Conservation (phyloP, 176 grass and related monocot species). For the Musa acuminata region DNA sequence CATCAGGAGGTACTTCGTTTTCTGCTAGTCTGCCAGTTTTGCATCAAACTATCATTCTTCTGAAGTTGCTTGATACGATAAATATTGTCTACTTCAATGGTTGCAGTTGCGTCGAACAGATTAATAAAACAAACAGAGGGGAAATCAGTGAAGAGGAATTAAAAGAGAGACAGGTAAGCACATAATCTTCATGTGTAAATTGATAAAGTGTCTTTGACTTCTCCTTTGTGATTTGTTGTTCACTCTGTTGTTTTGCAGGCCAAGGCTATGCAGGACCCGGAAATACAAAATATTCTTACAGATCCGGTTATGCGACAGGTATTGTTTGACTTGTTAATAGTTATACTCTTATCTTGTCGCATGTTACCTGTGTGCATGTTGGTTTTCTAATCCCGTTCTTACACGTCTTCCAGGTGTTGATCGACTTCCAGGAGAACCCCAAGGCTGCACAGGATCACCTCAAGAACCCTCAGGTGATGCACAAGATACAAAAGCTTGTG, state of each 20-base stretch:
- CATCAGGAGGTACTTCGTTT: conserved; percentile 18
- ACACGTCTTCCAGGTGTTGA: conserved; percentile 36
- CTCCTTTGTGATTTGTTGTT: conserved; percentile 9
- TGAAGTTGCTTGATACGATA: background rate
- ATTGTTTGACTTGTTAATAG: background rate
- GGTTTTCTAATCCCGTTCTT: background rate
- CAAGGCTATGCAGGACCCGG: conserved; percentile 89
- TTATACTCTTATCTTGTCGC: no score
- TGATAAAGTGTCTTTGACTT: background rate
- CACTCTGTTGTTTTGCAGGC: conserved; percentile 26
- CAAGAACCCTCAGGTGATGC: conserved; percentile 76
- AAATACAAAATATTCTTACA: conserved; percentile 72
- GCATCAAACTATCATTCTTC: background rate
- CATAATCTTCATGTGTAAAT: background rate
- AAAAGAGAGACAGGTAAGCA: conserved; percentile 71
- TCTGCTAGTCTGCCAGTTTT: background rate
- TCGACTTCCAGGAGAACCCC: conserved; percentile 87
- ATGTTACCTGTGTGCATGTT: background rate
- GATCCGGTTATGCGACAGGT: conserved; percentile 93
- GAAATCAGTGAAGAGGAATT: conserved; percentile 71
- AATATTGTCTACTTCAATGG: background rate
- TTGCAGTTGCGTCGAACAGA: conserved; percentile 65
- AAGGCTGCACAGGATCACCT: conserved; percentile 52
- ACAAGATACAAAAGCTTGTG: conserved; percentile 82
- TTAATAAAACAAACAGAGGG: conserved; percentile 63